Evolutionary conservation across 73 alveolate genomes (phyloP).

Genomic region (Strombidium stylifer): DNA sequence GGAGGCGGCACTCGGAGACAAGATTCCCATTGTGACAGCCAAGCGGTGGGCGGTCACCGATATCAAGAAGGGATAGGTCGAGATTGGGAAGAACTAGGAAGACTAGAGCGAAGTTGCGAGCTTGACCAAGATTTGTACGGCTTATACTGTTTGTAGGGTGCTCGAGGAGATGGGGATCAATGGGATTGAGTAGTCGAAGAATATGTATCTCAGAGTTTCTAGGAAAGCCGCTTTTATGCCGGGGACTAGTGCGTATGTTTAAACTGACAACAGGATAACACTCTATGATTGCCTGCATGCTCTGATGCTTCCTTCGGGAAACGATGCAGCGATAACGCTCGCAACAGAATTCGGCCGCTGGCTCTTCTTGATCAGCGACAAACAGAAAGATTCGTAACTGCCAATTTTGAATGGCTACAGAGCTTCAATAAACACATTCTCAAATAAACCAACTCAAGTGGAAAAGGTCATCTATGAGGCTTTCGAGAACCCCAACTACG

Average conservation of each 20-base stretch:
- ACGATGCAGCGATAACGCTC: conserved; percentile 73
- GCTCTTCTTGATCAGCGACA: conserved; percentile 11
- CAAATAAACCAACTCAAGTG: neutral
- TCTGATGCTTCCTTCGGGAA: conserved; percentile 79
- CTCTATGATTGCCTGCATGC: conserved; percentile 65
- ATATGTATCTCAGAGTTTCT: conserved; percentile 54
- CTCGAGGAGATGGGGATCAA: conserved; percentile 27
- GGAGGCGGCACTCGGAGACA: conserved; percentile 11
- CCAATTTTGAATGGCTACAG: conserved; percentile 4
- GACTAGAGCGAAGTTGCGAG: conserved; percentile 70
- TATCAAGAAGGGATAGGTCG: conserved; percentile 6
- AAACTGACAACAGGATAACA: conserved; percentile 42
- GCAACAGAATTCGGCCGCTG: conserved; percentile 43
- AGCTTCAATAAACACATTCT: neutral
- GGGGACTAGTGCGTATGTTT: conserved; percentile 72
- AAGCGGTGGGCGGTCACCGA: conserved; percentile 49
- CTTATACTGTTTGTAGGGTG: conserved; percentile 36
- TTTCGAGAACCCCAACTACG: neutral
- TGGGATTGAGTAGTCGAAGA: conserved; percentile 25
- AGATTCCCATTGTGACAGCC: conserved; percentile 40
- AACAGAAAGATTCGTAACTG: neutral
- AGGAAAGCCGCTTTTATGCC: conserved; percentile 55
- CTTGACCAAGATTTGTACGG: conserved; percentile 75
- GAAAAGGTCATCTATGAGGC: neutral
- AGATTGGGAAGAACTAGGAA: conserved; percentile 34